These are phyloP conservation scores for Senna tora DNA, from an alignment of 306 rosid species.

Conservation along the genomic window DNA sequence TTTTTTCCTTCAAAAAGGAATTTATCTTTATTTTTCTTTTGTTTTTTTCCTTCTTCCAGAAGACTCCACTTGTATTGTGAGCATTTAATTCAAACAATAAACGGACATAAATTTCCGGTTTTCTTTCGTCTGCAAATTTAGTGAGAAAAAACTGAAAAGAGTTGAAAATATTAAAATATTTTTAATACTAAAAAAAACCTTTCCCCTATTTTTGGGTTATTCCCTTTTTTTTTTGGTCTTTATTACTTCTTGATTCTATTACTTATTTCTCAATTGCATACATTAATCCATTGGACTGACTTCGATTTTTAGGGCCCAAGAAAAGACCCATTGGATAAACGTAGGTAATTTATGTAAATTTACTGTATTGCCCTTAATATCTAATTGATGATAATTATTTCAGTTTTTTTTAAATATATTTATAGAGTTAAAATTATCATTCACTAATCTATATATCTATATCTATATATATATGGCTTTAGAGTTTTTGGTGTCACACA, in stretches of 20 bases:
- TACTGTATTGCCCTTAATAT: background rate
- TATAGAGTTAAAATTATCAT: too few relatives aligned
- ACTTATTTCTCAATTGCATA: background rate
- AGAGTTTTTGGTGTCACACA: too few relatives aligned
- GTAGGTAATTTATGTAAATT: background rate
- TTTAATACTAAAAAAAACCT: too few relatives aligned
- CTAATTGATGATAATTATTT: background rate
- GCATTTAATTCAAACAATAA: constrained; percentile 27
- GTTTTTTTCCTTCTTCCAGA: background rate
- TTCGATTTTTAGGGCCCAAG: background rate
- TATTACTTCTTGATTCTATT: background rate
- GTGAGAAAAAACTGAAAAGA: background rate
- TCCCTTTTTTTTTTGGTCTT: too few relatives aligned
- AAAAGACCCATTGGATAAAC: background rate
- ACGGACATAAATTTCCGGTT: background rate
- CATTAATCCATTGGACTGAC: background rate
- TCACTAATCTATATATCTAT: too few relatives aligned
- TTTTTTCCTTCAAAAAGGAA: background rate
- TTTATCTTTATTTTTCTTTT: background rate
- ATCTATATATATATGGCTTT: too few relatives aligned
- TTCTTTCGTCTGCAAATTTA: background rate
- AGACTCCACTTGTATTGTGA: constrained; percentile 3
- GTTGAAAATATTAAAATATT: background rate
- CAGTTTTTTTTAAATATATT: too few relatives aligned
- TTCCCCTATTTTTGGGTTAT: background rate